Base-by-base conservation (phyloP, 345 rosid species). In the Hypericum perforatum region DNA sequence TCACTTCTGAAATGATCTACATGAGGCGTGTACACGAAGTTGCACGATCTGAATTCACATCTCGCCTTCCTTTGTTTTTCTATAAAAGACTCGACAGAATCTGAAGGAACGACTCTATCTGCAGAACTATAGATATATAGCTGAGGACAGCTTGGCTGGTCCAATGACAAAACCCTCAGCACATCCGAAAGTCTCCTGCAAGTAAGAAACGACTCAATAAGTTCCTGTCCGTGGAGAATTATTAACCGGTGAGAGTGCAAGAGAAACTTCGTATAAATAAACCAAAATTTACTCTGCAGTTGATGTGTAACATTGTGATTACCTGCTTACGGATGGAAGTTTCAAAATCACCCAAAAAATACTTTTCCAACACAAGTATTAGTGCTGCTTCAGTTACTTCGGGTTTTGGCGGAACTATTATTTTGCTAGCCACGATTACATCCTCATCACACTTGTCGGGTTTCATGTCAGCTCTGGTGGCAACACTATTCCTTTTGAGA, bases 1-100 rank as follows among this genome's bases (percentile, higher is more conserved):
- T n/a, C n/a, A 92, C 97, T 37, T n/a, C n/a, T n/a, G n/a, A n/a
- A n/a, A n/a, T n/a, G n/a, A n/a, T n/a, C n/a, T n/a, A n/a, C n/a
- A n/a, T 92, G 99, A 7, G 99, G 99, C 7, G 99, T 83, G 7
- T 88, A 80, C 57, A 89, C 78, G 70, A 92, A 92, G 77, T 92
- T 80, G 78, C 99, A 89, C 11, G 94, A 80, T 63, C 77, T 70
- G 62, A 92, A 97, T 75, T 80, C 77, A 1, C 58, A 84, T 42
- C 98, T 97, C 0, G 77, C 78, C 70, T 59, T 77, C 74, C 77
- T 73, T 71, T 92, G 97, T 69, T 73, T 71, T 70, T 83, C 80
- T 41, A 92, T 80, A 65, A 92, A 92, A 37, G 89, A 84, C 67
- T 89, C 97, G 50, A 89, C 99, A 5, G 74, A 75, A n/a, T 57